A percentile compares a stretch with the other conserved stretches of the same genome.
phyloP scores from a whole-genome alignment of 176 grass and related monocot species.

The barley (Hordeum vulgare) region MorexV3_pseudomolecules_assembly NC_058523.1:442302543-442303042 shows the following conservation, averaged over 20 bases:
- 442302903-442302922: conserved; percentile 97
- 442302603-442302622: not conserved
- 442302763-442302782: not conserved
- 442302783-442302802: not conserved
- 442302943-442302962: conserved; percentile 63
- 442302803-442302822: not conserved
- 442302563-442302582: not conserved
- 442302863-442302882: conserved; percentile 98
- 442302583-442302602: not conserved
- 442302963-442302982: conserved; percentile 61
- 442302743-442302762: not conserved
- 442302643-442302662: not conserved
- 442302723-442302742: not conserved
- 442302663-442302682: not conserved
- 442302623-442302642: not conserved
- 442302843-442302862: conserved; percentile 68
- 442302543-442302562: not conserved
- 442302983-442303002: not conserved
- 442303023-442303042: not conserved
- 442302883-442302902: conserved; percentile 98
- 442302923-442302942: conserved; percentile 87
- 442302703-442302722: not conserved
- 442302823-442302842: not conserved
- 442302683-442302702: not conserved
- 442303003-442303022: not conserved